Percentiles rank a stretch among this genome's conserved stretches.
Evolutionary conservation across 345 rosid species (phyloP).

Genomic region (Aethionema arabicum): DNA sequence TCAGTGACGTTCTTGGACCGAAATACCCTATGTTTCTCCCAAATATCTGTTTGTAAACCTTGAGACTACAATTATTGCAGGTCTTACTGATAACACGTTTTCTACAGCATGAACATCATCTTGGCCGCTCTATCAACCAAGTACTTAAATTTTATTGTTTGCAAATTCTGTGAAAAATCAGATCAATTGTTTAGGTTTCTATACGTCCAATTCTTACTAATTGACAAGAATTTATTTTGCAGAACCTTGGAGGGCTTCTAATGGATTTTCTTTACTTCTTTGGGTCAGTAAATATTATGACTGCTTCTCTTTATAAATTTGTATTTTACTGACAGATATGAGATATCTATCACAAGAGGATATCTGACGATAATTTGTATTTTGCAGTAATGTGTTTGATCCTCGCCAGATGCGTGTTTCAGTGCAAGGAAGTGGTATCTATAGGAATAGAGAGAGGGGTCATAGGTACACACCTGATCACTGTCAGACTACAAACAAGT

Average conservation of each 20-base stretch:
- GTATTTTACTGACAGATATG: conserved; percentile 6
- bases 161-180: conserved; percentile 10
- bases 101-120: conserved; percentile 94
- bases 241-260: conserved; percentile 89
- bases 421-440: conserved; percentile 90
- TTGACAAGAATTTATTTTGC: conserved; percentile 40
- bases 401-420: conserved; percentile 97
- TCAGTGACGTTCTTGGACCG: conserved; percentile 7
- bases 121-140: conserved; percentile 82
- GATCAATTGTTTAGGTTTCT: conserved; percentile 14
- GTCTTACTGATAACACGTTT: conserved; percentile 82
- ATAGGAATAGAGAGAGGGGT: conserved; percentile 89
- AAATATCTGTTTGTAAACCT: conserved; percentile 20
- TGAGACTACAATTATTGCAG: conserved; percentile 42
- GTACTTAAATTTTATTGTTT: conserved; percentile 40
- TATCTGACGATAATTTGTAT: conserved; percentile 14
- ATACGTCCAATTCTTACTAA: conserved; percentile 21
- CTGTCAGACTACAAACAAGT: conserved; percentile 17
- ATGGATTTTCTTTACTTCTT: conserved; percentile 98
- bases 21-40: conserved; percentile 10
- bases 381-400: conserved; percentile 87
- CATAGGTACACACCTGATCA: conserved; percentile 55
- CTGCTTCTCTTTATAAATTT: conserved; percentile 24
- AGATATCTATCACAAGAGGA: conserved; percentile 11
- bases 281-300: conserved; percentile 64